These are phyloP conservation scores for Globisporangium perplexum DNA, from an alignment of 352 stramenopile species.

Conservation along the genomic window DNA sequence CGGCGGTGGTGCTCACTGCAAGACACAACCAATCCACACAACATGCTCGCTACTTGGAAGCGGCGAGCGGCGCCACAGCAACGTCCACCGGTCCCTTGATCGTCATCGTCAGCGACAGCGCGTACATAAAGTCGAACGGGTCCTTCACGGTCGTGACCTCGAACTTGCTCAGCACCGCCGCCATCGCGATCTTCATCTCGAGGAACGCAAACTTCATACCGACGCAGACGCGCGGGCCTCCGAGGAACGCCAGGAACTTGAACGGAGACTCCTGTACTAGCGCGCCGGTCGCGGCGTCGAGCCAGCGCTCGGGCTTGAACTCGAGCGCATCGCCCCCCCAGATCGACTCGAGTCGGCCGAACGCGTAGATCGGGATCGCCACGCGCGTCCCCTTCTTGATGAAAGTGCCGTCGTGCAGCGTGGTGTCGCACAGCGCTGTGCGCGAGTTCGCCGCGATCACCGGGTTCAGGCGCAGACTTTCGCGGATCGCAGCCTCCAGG, in stretches of 20 bases:
- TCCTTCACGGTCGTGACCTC: conserved; percentile 19
- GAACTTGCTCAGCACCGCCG: conserved; percentile 27
- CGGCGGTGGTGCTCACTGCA: too few species aligned
- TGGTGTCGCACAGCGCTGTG: conserved; percentile 22
- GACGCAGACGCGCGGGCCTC: conserved; percentile 35
- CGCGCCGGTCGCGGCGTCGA: conserved; percentile 25
- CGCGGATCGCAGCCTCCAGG: conserved; percentile 36
- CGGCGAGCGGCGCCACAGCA: not conserved
- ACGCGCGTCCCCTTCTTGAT: conserved; percentile 28
- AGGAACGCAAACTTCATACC: conserved; percentile 35
- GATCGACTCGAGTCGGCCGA: conserved; percentile 23
- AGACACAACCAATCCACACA: too few species aligned
- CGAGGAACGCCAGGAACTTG: conserved; percentile 43
- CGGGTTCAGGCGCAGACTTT: conserved; percentile 49
- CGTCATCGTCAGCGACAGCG: conserved; percentile 18
- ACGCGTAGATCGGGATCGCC: conserved; percentile 33
- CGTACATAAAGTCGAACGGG: conserved; percentile 20
- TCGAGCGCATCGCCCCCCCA: conserved; percentile 39
- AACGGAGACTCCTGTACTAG: conserved; percentile 24
- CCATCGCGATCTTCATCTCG: conserved; percentile 36
- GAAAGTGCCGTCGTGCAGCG: conserved; percentile 42
- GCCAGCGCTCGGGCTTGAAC: conserved; percentile 45
- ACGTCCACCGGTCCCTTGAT: conserved; percentile 20
- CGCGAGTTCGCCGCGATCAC: conserved; percentile 31
- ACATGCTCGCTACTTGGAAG: not conserved